Percentiles rank a stretch among this genome's conserved stretches.
These are phyloP conservation scores for Fusarium marasasianum DNA, from an alignment of 2,329 filamentous ascomycete genomes.

Conservation along the genomic window DNA sequence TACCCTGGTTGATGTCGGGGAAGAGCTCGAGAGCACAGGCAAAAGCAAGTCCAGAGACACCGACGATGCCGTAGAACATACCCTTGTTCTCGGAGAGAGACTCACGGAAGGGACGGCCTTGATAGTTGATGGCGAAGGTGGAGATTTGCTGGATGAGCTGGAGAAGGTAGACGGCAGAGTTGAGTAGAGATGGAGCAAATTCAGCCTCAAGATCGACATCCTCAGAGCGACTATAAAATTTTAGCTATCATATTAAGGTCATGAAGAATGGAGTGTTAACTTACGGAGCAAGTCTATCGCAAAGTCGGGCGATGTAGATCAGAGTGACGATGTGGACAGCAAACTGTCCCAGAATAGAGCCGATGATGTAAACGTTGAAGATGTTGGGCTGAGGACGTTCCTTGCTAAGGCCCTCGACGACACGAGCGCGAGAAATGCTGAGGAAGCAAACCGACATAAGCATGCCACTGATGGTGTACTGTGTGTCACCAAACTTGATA, in stretches of 20 bases:
- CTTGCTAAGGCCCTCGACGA: slow-evolving; percentile 94
- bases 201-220: slow-evolving; percentile 92
- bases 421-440: slow-evolving; percentile 96
- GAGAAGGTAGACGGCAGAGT: slow-evolving; percentile 95
- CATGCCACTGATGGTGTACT: slow-evolving; percentile 99
- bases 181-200: slow-evolving; percentile 91
- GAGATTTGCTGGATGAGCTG: slow-evolving; percentile 99
- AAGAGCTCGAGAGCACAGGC: slow-evolving; percentile 94
- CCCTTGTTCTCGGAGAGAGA: slow-evolving; percentile 93
- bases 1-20: slow-evolving; percentile 91
- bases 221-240: slow-evolving; percentile 55
- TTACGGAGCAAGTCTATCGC: slow-evolving; percentile 86
- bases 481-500: slow-evolving; percentile 98
- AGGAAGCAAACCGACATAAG: slow-evolving; percentile 99
- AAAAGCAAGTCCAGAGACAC: slow-evolving; percentile 90
- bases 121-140: slow-evolving; percentile 99
- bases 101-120: slow-evolving; percentile 97
- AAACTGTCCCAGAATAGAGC: slow-evolving; percentile 96
- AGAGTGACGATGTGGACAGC: slow-evolving; percentile 93
- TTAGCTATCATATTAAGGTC: slow-evolving; percentile 35
- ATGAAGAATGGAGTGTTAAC: slow-evolving; percentile 48
- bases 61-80: slow-evolving; percentile 97
- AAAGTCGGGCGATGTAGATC: slow-evolving; percentile 92
- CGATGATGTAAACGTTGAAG: slow-evolving; percentile 99
- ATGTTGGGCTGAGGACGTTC: slow-evolving; percentile 98